Conservation (phyloP, 78 protist genomes). For the Dictyostelium firmibasis region DNA sequence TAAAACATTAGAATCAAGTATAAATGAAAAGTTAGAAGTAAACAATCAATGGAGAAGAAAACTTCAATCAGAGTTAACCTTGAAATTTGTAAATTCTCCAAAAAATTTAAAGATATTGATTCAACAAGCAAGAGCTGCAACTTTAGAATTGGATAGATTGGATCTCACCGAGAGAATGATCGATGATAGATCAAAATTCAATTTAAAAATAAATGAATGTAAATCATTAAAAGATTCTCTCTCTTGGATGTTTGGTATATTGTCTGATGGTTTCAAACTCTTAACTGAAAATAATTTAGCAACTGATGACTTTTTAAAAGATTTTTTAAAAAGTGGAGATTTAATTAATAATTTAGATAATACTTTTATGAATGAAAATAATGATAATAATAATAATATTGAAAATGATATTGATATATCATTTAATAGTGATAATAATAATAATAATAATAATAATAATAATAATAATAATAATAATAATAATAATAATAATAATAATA, state of each 20-base stretch:
- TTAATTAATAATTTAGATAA: background rate
- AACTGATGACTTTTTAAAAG: constrained; percentile 20
- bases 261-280: background rate
- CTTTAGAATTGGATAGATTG: constrained; percentile 40
- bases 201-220: background rate
- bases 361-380: constrained; percentile 7
- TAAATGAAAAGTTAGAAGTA: background rate
- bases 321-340: constrained; percentile 7
- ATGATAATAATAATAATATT: background rate
- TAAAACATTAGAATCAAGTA: background rate
- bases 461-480: background rate
- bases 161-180: constrained; percentile 40
- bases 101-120: constrained; percentile 36
- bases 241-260: constrained; percentile 12
- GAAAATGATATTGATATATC: background rate
- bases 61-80: constrained; percentile 21
- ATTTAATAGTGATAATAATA: background rate
- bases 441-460: background rate
- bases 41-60: constrained; percentile 71
- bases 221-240: background rate
- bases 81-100: background rate
- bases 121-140: constrained; percentile 73
- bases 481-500: background rate
- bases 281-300: constrained; percentile 23
- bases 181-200: background rate